Evolutionary conservation across 78 protist genomes (phyloP), one percentile per base, ranked within the genome.

Genomic region (Paulinella micropora): DNA sequence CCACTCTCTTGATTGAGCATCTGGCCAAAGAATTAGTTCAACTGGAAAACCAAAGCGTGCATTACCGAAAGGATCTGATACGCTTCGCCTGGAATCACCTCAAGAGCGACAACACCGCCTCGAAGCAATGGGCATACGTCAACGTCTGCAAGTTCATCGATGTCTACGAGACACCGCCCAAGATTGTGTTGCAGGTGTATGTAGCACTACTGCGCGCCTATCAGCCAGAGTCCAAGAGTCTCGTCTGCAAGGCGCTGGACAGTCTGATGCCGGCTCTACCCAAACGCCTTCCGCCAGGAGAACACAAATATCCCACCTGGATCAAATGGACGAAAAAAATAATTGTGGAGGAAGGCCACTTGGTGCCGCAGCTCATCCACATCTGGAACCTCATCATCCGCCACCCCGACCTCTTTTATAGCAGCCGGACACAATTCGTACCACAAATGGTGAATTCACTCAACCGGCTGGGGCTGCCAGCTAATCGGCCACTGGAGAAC

Each of bases 341-440:
- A 36, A 84, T 95, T 23, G 95, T 95, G 3, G 98, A 96, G 39
- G 98, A 95, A 77, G 96, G 95, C n/a, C 96, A 95, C 92, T 39
- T 92, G 3, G 41, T 90, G 40, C 90, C 86, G 37, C 96, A 95
- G 90, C 92, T 96, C 83, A 91, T 94, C 6, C 98, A 96, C 94
- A 89, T 95, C 32, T 93, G 92, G 92, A 94, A 95, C 36, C 86
- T 94, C 77, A 85, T 96, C 29, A 94, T 92, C 2, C 89, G 96
- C 28, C 96, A 95, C 73, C 93, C 96, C 0, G 89, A 34, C 77
- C 89, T 93, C 40, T 96, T 96, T 85, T 96, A 92, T 90, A 67
- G 89, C 3, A 37, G 40, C 64, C 82, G 96, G 6, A 73, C 94
- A 3, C 96, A 91, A 77, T 93, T 96, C 51, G 94, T 95, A n/a